Evolutionary conservation across 345 rosid species (phyloP).

Genomic region (Barbarea vulgaris): DNA sequence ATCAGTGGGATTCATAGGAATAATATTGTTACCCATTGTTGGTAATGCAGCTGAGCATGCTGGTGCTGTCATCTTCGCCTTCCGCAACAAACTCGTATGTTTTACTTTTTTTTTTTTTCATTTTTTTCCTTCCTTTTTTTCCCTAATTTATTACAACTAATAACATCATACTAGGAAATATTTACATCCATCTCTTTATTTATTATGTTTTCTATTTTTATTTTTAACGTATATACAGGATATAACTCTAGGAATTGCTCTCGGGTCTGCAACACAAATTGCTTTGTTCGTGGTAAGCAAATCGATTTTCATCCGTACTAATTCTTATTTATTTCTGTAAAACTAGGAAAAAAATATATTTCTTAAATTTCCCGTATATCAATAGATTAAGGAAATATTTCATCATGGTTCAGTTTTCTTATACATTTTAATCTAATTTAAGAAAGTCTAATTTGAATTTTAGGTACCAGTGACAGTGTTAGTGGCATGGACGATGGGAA

Average conservation of each 20-base stretch:
- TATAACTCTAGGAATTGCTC: conserved; percentile 81
- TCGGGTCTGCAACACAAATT: conserved; percentile 95
- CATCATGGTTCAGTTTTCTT: neutral
- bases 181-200: neutral
- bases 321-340: neutral
- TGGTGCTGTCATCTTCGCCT: conserved; percentile 86
- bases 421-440: neutral
- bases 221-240: conserved; percentile 54
- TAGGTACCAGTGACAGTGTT: conserved; percentile 86
- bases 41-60: conserved; percentile 99
- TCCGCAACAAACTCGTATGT: conserved; percentile 83
- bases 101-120: no score
- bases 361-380: neutral
- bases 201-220: neutral
- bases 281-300: conserved; percentile 83
- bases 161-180: neutral
- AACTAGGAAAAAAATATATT: neutral
- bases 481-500: conserved; percentile 77
- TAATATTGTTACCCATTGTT: conserved; percentile 82
- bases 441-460: neutral
- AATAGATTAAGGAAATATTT: neutral
- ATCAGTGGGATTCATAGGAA: conserved; percentile 82
- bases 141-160: neutral
- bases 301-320: neutral
- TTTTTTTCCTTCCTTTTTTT: no score